Percentiles rank a stretch among this genome's conserved stretches.
Conservation (phyloP, 2,329 filamentous ascomycete genomes). For the Esteya vermicola region DNA sequence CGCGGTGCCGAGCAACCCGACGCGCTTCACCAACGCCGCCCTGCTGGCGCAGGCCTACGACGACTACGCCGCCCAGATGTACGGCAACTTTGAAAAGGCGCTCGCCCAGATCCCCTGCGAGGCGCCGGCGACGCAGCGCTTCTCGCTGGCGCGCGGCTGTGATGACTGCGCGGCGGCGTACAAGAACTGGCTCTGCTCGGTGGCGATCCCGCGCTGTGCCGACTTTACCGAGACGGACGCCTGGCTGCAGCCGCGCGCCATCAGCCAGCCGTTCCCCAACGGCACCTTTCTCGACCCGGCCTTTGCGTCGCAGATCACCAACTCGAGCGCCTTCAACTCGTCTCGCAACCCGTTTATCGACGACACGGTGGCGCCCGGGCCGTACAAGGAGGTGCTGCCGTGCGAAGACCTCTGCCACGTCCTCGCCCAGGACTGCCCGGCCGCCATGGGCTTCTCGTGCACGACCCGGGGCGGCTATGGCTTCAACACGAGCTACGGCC, state of each 20-base stretch:
- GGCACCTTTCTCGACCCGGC: slow-evolving; percentile 29
- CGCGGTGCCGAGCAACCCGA: slow-evolving; percentile 70
- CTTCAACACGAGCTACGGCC: slow-evolving; percentile 33
- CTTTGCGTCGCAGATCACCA: slow-evolving; percentile 13
- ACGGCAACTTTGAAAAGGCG: slow-evolving; percentile 65
- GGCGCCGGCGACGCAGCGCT: slow-evolving; percentile 55
- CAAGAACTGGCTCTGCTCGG: slow-evolving; percentile 89
- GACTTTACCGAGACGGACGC: slow-evolving; percentile 47
- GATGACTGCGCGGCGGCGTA: slow-evolving; percentile 65
- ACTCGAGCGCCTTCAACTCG: slow-evolving; percentile 28
- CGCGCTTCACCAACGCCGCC: slow-evolving; percentile 42
- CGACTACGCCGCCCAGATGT: slow-evolving; percentile 52
- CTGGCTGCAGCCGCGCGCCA: slow-evolving; percentile 56
- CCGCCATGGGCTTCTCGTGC: slow-evolving; percentile 61
- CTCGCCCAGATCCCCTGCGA: slow-evolving; percentile 80
- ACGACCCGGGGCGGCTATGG: slow-evolving; percentile 32
- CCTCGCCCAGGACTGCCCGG: slow-evolving; percentile 73
- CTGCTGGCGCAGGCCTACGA: slow-evolving; percentile 65
- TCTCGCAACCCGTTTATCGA: slow-evolving; percentile 67
- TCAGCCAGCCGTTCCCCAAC: slow-evolving; percentile 55
- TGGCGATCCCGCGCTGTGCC: slow-evolving; percentile 82
- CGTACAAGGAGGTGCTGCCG: slow-evolving; percentile 85
- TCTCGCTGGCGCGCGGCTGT: slow-evolving; percentile 70
- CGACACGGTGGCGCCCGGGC: slow-evolving; percentile 56
- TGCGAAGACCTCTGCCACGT: slow-evolving; percentile 81